A percentile compares a stretch with the other conserved stretches of the same genome.
Conservation (phyloP, 331 rosid genomes). For the Arachis monticola region DNA sequence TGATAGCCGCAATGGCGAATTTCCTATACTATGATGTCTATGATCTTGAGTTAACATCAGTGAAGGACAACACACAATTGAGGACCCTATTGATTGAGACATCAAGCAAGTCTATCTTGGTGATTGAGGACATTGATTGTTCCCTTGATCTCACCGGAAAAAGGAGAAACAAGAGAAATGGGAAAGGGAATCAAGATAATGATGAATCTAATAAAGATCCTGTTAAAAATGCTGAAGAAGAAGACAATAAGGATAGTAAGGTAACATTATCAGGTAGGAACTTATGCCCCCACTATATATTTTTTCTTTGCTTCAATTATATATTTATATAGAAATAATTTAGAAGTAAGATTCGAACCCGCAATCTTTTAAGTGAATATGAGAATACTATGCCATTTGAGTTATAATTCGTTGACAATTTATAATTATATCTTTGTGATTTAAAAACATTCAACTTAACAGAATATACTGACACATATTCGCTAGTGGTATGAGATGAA, state of each 20-base stretch:
- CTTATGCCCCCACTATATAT: too few species aligned
- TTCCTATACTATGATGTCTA: constrained; percentile 47
- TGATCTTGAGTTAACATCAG: constrained; percentile 46
- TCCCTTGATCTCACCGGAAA: constrained; percentile 42
- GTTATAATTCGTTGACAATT: too few species aligned
- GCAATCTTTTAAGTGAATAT: too few species aligned
- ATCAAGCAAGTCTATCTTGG: constrained; percentile 44
- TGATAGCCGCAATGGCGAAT: constrained; percentile 49
- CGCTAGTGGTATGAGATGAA: too few species aligned
- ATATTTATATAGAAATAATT: too few species aligned
- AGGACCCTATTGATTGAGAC: constrained; percentile 41
- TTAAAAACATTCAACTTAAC: too few species aligned
- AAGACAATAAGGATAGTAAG: constrained; percentile 29
- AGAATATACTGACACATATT: too few species aligned
- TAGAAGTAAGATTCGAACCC: too few species aligned
- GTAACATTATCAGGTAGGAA: constrained; percentile 29
- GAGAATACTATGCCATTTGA: too few species aligned
- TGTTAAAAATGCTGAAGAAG: constrained; percentile 37
- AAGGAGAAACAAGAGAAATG: constrained; percentile 38
- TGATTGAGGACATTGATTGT: constrained; percentile 45
- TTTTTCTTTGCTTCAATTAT: too few species aligned
- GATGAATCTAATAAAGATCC: constrained; percentile 34
- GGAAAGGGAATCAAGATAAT: constrained; percentile 2
- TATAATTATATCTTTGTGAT: too few species aligned
- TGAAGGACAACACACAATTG: constrained; percentile 43